Base-by-base conservation (phyloP, 2,329 filamentous ascomycete species). In the Bretziella fagacearum region DNA sequence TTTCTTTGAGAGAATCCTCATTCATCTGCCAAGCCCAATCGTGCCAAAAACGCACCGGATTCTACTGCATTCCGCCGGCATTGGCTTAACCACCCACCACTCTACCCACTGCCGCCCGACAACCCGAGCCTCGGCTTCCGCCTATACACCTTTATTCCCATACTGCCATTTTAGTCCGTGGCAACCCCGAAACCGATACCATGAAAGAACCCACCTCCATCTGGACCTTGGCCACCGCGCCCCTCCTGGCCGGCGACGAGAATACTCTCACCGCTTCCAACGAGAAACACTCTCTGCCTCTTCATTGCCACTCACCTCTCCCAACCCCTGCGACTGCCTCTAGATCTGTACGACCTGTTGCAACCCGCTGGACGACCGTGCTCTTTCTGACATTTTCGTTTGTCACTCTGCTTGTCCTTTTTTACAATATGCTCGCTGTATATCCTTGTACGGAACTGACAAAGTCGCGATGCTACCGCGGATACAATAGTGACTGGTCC, bases 401-500 rank as follows among this genome's bases (percentile, higher is more conserved):
- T 42, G 43, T 54, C 51, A 44, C 53, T 8, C 32, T 54, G 29
- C 49, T 44, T 39, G 46, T 52, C 20, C 52, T 58, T 42, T 54
- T 57, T 33, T 54, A 52, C 47, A 44, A 50, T 30, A 54, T 60
- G 26, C 48, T 58, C 33, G 51, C 52, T 25, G 48, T 58, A 13
- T 39, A 35, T 7, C 53, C 55, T 1, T 59, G 57, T 51, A 51
- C 54, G 47, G 50, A 55, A 46, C 50, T 52, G 22, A 46, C 46
- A 25, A 46, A 49, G 20, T 49, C 48, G 44, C 52, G 53, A 42
- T 59, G 57, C 51, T 62, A 62, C 53, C 54, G 55, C 49, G 58
- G 58, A 49, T 62, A 61, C 54, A 37, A 49, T 17, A 62, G 60
- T 29, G 50, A 54, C 18, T 67, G 57, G 54, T 68, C 65, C 43